Evolutionary conservation across 495 filamentous ascomycete species (phyloP).

Genomic region (Lentithecium fluviatile): DNA sequence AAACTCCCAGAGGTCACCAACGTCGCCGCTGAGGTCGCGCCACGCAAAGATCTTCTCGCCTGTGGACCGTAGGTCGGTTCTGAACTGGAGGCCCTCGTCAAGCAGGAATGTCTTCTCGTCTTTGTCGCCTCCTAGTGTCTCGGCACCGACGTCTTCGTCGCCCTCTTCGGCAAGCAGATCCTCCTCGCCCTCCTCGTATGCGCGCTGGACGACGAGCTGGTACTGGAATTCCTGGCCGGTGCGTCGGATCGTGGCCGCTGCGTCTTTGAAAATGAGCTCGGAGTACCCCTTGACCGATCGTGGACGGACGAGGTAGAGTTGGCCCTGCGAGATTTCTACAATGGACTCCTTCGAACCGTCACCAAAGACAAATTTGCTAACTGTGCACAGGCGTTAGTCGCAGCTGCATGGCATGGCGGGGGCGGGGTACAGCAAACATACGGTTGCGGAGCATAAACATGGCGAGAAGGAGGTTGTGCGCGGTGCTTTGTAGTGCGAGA

Average conservation of each 20-base stretch:
- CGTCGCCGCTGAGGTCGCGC: slow-evolving; percentile 91
- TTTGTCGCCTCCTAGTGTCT: slow-evolving; percentile 65
- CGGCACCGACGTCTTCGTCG: slow-evolving; percentile 69
- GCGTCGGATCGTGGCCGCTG: slow-evolving; percentile 82
- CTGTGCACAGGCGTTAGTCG: slow-evolving; percentile 47
- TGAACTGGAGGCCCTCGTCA: slow-evolving; percentile 86
- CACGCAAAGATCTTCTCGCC: slow-evolving; percentile 85
- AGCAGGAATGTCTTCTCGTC: slow-evolving; percentile 97
- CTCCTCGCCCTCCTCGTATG: slow-evolving; percentile 95
- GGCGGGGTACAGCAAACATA: slow-evolving; percentile 27
- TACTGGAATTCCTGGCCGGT: slow-evolving; percentile 95
- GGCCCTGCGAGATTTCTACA: slow-evolving; percentile 89
- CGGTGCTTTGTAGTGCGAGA: not conserved
- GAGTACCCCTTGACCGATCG: slow-evolving; percentile 95
- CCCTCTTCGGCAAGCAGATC: slow-evolving; percentile 81
- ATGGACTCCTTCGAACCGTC: slow-evolving; percentile 90
- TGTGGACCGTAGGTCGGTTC: slow-evolving; percentile 73
- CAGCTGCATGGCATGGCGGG: slow-evolving; percentile 4
- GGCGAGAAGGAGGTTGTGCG: not conserved
- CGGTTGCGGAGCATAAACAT: slow-evolving; percentile 41
- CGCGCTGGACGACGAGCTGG: slow-evolving; percentile 91
- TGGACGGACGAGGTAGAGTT: slow-evolving; percentile 95
- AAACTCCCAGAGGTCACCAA: slow-evolving; percentile 92
- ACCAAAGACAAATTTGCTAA: slow-evolving; percentile 88
- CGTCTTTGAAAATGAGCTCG: slow-evolving; percentile 98